These are phyloP conservation scores for Aspergillus sp. DNA, from an alignment of 2,329 filamentous ascomycete species.

Conservation along the genomic window DNA sequence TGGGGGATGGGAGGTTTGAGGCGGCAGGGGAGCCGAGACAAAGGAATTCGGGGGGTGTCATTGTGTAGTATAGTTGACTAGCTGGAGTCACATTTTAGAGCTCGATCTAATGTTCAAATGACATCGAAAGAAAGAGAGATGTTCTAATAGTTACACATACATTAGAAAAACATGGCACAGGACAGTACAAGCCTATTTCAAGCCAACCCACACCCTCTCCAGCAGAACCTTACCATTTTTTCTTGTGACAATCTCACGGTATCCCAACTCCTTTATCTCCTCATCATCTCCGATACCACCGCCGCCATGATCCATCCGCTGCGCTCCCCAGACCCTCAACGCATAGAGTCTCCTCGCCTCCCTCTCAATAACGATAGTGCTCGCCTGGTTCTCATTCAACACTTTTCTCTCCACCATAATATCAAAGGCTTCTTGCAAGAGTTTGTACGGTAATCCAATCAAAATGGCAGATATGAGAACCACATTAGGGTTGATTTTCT, in stretches of 20 bases:
- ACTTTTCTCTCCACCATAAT: slow-evolving; percentile 11
- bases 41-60: slow-evolving; percentile 60
- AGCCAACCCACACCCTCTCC: slow-evolving; percentile 13
- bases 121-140: not conserved
- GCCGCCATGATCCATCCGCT: not conserved
- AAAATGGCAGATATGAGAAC: slow-evolving; percentile 20
- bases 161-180: not conserved
- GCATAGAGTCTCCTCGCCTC: slow-evolving; percentile 23
- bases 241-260: slow-evolving; percentile 13
- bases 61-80: slow-evolving; percentile 30
- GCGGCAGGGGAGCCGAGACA: slow-evolving; percentile 72
- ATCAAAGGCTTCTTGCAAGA: slow-evolving; percentile 14
- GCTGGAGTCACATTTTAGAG: not conserved
- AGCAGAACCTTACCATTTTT: slow-evolving; percentile 1
- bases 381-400: slow-evolving; percentile 11
- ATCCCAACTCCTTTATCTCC: slow-evolving; percentile 14
- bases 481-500: slow-evolving; percentile 10
- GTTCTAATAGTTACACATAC: not conserved
- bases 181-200: not conserved
- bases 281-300: not conserved
- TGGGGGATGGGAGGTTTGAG: slow-evolving; percentile 64
- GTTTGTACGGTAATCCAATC: slow-evolving; percentile 20
- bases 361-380: slow-evolving; percentile 20
- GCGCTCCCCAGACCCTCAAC: slow-evolving; percentile 6
- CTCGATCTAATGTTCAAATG: not conserved